Conservation (phyloP, 1,284 basidiomycete species). For the Termitomyces sp. region DNA sequence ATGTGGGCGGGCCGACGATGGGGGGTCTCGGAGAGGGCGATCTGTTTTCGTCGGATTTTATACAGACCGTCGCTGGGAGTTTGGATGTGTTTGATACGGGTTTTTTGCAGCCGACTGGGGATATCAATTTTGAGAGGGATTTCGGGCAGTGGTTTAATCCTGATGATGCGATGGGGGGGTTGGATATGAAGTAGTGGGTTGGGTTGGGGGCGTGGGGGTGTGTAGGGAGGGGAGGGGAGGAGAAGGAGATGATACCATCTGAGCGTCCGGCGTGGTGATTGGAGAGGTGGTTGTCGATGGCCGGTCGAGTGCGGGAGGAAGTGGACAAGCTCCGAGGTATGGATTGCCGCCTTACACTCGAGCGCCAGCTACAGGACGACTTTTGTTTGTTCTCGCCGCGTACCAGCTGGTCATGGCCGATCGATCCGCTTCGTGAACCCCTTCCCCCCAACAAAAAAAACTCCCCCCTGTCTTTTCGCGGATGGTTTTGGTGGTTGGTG, state of each 20-base stretch:
- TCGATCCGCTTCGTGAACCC: neutral
- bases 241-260: too few relatives aligned
- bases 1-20: conserved; percentile 18
- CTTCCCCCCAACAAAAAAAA: neutral
- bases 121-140: conserved; percentile 61
- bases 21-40: conserved; percentile 16
- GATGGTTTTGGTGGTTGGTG: neutral
- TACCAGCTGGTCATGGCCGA: neutral
- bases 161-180: conserved; percentile 32
- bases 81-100: conserved; percentile 42
- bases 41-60: conserved; percentile 39
- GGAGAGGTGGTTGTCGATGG: neutral
- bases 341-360: neutral
- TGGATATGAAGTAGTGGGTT: conserved; percentile 26
- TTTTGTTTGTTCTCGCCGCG: neutral
- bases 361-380: conserved; percentile 3
- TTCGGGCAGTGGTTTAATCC: conserved; percentile 67
- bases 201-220: neutral
- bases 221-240: too few relatives aligned
- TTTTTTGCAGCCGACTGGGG: conserved; percentile 40
- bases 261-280: neutral
- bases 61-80: conserved; percentile 32
- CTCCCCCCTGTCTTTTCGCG: neutral
- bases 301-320: neutral
- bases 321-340: conserved; percentile 2